Percentiles rank a stretch among this genome's conserved stretches.
These are phyloP conservation scores for Cutaneotrichosporon sp. DNA, from an alignment of 1,284 basidiomycete genomes.

Conservation along the genomic window DNA sequence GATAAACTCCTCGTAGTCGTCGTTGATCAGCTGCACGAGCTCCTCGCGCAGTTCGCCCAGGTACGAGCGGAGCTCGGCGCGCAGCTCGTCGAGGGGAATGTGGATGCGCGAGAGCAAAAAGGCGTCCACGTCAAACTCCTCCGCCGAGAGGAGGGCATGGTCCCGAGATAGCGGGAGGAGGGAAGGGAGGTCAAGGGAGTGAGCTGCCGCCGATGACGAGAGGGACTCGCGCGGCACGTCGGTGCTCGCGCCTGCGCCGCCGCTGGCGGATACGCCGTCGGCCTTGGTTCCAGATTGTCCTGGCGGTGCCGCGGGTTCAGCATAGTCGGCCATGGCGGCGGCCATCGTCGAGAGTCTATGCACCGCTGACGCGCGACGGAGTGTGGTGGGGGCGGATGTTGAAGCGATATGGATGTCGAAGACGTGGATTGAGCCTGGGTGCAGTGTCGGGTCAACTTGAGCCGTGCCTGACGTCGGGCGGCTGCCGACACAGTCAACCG, in stretches of 20 bases:
- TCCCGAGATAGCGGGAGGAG: constrained; percentile 71
- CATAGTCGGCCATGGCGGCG: neutral
- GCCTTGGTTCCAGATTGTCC: neutral
- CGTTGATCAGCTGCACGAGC: constrained; percentile 89
- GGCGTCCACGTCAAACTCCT: constrained; percentile 71
- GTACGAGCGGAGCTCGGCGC: constrained; percentile 80
- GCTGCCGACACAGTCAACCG: neutral
- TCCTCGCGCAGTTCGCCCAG: constrained; percentile 78
- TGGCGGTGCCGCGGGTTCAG: neutral
- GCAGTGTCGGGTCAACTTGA: neutral
- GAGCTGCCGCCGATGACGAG: constrained; percentile 14
- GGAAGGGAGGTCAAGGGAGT: constrained; percentile 59
- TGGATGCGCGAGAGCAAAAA: constrained; percentile 84
- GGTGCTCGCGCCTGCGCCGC: neutral
- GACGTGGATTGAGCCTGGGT: neutral
- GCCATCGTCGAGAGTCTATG: neutral
- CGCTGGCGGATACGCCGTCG: neutral
- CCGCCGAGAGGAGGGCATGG: constrained; percentile 64
- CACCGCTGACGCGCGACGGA: neutral
- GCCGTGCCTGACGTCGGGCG: neutral
- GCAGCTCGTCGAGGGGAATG: constrained; percentile 78
- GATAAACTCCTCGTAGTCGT: constrained; percentile 97
- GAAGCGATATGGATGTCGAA: neutral
- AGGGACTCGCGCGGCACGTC: neutral
- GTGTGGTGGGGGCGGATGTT: neutral